A percentile compares a stretch with the other conserved stretches of the same genome.
These are phyloP conservation scores for Galeopsis tetrahit DNA, from an alignment of 257 asterid genomes.

Conservation along the genomic window DNA sequence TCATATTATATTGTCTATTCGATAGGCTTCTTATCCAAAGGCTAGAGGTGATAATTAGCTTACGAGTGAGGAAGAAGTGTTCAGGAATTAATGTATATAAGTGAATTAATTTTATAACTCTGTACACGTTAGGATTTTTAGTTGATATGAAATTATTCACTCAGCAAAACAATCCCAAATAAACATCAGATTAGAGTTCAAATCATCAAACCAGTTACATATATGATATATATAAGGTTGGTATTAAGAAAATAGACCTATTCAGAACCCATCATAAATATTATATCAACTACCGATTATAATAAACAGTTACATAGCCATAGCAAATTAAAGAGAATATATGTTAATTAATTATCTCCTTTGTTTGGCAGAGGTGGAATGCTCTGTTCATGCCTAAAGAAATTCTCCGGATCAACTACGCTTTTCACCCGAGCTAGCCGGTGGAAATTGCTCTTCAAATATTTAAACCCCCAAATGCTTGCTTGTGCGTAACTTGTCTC, in stretches of 20 bases:
- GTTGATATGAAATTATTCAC: too few relatives aligned
- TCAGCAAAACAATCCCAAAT: too few relatives aligned
- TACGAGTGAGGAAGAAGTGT: too few relatives aligned
- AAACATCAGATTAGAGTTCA: background rate
- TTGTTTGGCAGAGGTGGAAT: background rate
- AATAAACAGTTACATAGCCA: background rate
- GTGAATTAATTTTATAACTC: too few relatives aligned
- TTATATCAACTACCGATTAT: background rate
- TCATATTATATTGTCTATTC: too few relatives aligned
- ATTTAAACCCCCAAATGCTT: background rate
- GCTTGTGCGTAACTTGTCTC: background rate
- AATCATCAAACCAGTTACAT: background rate
- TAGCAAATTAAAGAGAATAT: background rate
- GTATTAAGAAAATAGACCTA: background rate
- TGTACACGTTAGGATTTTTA: too few relatives aligned
- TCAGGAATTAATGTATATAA: too few relatives aligned
- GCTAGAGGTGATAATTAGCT: too few relatives aligned
- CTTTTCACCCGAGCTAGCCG: background rate
- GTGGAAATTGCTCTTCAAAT: background rate
- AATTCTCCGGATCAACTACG: background rate
- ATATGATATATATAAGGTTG: too few relatives aligned
- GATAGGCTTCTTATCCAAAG: too few relatives aligned
- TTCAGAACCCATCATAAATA: too few relatives aligned
- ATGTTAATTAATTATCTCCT: background rate
- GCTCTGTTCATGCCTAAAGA: conserved; percentile 4